Conservation (phyloP, 169 alveolate species). For the Plasmodium sp. region DNA sequence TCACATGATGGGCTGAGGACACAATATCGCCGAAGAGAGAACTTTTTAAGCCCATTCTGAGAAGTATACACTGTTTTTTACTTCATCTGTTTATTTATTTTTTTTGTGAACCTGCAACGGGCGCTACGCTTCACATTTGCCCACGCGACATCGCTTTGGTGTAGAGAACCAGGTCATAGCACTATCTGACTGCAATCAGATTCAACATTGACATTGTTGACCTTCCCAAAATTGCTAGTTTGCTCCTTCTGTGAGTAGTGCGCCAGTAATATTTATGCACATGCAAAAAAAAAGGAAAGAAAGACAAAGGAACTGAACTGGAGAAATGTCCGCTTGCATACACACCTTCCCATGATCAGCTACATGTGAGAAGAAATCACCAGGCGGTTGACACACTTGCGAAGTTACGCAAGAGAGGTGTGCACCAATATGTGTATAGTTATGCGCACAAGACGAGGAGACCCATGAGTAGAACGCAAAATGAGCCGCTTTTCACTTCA, state of each 20-base stretch:
- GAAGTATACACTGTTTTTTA: not conserved
- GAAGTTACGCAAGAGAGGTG: not conserved
- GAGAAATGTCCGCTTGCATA: not conserved
- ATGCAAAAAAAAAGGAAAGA: not conserved
- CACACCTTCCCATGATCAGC: not conserved
- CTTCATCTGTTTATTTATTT: not conserved
- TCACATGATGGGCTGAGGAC: not conserved
- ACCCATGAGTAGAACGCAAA: not conserved
- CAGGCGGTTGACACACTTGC: not conserved
- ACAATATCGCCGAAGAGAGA: not conserved
- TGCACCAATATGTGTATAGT: not conserved
- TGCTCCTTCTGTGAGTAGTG: not conserved
- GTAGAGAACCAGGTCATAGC: not conserved
- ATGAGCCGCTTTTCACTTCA: not conserved
- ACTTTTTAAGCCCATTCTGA: not conserved
- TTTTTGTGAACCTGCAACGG: not conserved
- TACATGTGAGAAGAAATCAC: not conserved
- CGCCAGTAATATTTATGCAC: not conserved
- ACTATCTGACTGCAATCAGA: not conserved
- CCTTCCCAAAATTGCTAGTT: not conserved
- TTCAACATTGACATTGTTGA: not conserved
- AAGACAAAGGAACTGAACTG: not conserved
- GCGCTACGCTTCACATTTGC: not conserved
- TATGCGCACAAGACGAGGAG: not conserved
- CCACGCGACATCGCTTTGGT: not conserved